Base-by-base conservation (phyloP, 352 stramenopile species). In the Phytophthora syringae region DNA sequence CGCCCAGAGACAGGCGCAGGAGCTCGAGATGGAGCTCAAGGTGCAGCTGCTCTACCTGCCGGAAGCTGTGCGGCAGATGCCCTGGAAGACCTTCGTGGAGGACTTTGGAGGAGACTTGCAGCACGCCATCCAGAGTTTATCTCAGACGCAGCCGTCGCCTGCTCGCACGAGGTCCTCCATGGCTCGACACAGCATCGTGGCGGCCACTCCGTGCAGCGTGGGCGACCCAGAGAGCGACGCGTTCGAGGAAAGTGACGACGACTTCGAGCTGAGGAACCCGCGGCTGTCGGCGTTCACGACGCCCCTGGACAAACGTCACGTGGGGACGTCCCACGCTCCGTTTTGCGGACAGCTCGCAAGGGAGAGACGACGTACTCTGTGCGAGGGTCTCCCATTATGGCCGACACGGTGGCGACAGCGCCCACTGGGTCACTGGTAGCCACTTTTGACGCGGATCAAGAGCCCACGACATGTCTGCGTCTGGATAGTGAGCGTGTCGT, bases 51-150 rank as follows among this genome's bases (percentile, higher is more conserved):
- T 93, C 56, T 90, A 76, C 30, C 58, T 94, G 15, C 86, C 86
- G 18, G 77, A 90, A 50, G 74, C 81, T 5, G 84, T 94, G 64
- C 84, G 82, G 22, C 71, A 78, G 56, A 92, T 94, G 84, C 74
- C 82, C 13, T 92, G 84, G 84, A 89, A 87, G 63, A 91, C 78
- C 37, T 92, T 94, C 60, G 87, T 84, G 39, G 78, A 86, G n/a
- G 82, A 93, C 62, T 93, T 88, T 66, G 81, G 78, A 36, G 86
- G 86, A 39, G 82, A 84, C 55, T 69, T 94, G 24, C 71, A 86
- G 52, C 90, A 88, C 59, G 83, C 82, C 42, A 91, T 92, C 32
- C 64, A 90, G 63, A 86, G 84, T 57, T 80, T 90, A 13, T 77
- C 74, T 2, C 55, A 70, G n/a, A 5, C 42, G 47, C 59, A 48